Evolutionary conservation across 345 rosid species (phyloP).

Genomic region (Pelargonium nanum): DNA sequence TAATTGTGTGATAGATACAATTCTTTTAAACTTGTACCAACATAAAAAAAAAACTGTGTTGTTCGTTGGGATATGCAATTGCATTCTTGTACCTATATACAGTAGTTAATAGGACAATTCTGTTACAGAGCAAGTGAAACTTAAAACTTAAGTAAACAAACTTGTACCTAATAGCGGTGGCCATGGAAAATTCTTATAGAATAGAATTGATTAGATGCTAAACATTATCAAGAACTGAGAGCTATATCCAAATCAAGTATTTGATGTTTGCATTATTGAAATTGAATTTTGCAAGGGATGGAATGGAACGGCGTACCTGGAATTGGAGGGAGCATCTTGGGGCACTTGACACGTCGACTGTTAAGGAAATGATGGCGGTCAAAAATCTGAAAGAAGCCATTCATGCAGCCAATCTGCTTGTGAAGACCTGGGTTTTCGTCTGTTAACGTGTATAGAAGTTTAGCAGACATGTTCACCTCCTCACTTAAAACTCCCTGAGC

Average conservation of each 20-base stretch:
- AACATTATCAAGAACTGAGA: not conserved
- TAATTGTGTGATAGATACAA: too few species aligned
- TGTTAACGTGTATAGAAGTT: conserved; percentile 41
- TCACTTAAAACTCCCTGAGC: too few species aligned
- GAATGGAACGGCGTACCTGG: not conserved
- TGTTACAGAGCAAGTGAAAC: not conserved
- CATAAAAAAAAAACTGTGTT: too few species aligned
- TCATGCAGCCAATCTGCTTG: conserved; percentile 84
- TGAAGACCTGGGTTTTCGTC: conserved; percentile 67
- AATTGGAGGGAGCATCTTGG: conserved; percentile 47
- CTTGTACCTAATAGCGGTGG: not conserved
- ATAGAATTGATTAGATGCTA: too few species aligned
- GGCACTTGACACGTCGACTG: conserved; percentile 33
- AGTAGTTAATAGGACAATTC: too few species aligned
- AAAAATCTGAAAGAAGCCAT: conserved; percentile 73
- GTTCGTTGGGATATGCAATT: too few species aligned
- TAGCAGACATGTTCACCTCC: conserved; percentile 49
- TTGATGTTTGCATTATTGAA: too few species aligned
- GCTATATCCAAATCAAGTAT: not conserved
- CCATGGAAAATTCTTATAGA: not conserved
- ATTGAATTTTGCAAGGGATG: too few species aligned
- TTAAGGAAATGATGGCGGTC: conserved; percentile 54
- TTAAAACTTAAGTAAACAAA: not conserved
- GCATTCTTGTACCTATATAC: not conserved
- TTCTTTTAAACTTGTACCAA: too few species aligned